Conservation (phyloP, 345 rosid species). For the sweet orange (Citrus sinensis) region DVS_A1.0 CM039163.1:46609501-46610000, state of each 20-base stretch:
- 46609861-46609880: no score
- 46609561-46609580: constrained; percentile 76
- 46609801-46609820: constrained; percentile 29
- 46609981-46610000: constrained; percentile 66
- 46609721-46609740: constrained; percentile 60
- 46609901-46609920: not conserved
- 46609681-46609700: constrained; percentile 69
- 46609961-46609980: constrained; percentile 51
- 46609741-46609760: constrained; percentile 65
- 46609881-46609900: not conserved
- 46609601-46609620: constrained; percentile 68
- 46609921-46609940: constrained; percentile 42
- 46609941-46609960: constrained; percentile 51
- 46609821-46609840: no score
- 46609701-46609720: constrained; percentile 84
- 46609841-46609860: no score
- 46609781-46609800: constrained; percentile 76
- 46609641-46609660: constrained; percentile 75
- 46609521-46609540: constrained; percentile 94
- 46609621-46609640: constrained; percentile 62
- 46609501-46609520: constrained; percentile 65
- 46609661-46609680: constrained; percentile 76
- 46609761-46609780: constrained; percentile 75
- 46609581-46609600: constrained; percentile 72
- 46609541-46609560: constrained; percentile 66